Conservation (phyloP, 495 filamentous ascomycete genomes). For the Parachaetomium inaequale region DNA sequence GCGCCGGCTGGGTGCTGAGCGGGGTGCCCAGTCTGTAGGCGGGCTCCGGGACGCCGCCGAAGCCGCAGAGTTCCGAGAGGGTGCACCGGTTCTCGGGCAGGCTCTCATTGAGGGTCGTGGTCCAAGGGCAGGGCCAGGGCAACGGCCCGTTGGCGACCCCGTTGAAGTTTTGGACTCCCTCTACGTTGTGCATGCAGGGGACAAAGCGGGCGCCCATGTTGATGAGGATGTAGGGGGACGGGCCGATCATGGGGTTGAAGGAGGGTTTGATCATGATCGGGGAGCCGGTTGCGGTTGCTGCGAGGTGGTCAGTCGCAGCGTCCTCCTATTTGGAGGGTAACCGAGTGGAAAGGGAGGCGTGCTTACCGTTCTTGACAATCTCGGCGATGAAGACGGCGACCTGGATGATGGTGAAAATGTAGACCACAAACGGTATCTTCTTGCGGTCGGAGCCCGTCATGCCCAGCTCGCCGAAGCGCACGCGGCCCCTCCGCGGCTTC, state of each 20-base stretch:
- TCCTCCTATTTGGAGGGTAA: neutral
- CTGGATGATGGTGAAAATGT: slow-evolving; percentile 72
- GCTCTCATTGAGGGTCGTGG: slow-evolving; percentile 52
- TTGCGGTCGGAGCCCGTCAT: slow-evolving; percentile 47
- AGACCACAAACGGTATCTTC: slow-evolving; percentile 79
- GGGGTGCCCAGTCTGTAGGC: slow-evolving; percentile 42
- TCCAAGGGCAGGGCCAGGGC: slow-evolving; percentile 73
- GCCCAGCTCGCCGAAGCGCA: slow-evolving; percentile 48
- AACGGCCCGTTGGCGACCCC: slow-evolving; percentile 4
- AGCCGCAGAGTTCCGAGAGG: slow-evolving; percentile 77
- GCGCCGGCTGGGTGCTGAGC: slow-evolving; percentile 45
- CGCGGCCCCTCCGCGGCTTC: slow-evolving; percentile 29
- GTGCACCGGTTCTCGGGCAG: slow-evolving; percentile 55
- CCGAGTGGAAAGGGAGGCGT: neutral
- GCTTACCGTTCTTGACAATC: slow-evolving; percentile 71
- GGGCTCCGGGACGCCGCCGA: slow-evolving; percentile 66
- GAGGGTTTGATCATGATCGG: slow-evolving; percentile 81
- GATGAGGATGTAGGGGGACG: slow-evolving; percentile 83
- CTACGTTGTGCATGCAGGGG: slow-evolving; percentile 87
- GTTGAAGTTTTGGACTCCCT: slow-evolving; percentile 55
- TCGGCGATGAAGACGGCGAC: slow-evolving; percentile 87
- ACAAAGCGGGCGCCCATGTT: slow-evolving; percentile 94
- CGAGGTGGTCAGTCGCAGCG: slow-evolving; percentile 36
- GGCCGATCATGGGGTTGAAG: slow-evolving; percentile 97
- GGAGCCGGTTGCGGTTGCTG: slow-evolving; percentile 58